Evolutionary conservation across 164 flowering plant genomes (phyloP), one percentile per base, ranked within the genome.

Genomic region (Umbilicus rupestris): DNA sequence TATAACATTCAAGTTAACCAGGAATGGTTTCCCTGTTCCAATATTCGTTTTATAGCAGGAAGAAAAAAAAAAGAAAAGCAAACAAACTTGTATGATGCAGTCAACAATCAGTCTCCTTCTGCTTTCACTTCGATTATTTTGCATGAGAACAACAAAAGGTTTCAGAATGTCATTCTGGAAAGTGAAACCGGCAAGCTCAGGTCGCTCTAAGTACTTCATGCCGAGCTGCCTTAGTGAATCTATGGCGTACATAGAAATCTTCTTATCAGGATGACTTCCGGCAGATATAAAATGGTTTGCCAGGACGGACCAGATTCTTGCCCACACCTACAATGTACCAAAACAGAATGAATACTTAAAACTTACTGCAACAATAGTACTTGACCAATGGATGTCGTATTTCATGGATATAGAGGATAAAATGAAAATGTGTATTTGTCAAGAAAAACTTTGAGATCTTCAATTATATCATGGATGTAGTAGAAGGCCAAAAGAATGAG

Each of bases 131-230:
- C 75, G 87, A 75, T 88, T 89, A 71, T 82, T 94, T 68, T 96
- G 82, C 86, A 94, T 87, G 67, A 94, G 89, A 75, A 94, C 78
- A 68, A 89, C 97, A 84, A 94, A 91, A 37, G 98, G 98, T 71
- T 94, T 94, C 50, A 94, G 80, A 73, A 94, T 91, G 72, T 91
- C 97, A 79, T 91, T 94, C 78, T 94, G 98, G 76, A 94, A 94
- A 66, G 95, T 94, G 79, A 94, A 91, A 76, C 89, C 89, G 72
- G 87, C 77, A 55, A 94, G 95, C 70, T 94, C 98, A 46, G 89
- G 89, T 68, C 97, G 96, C 85, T 94, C 98, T 79, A 94, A 78
- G 78, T 94, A 94, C 81, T 94, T 94, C 95, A 89, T 87, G 24
- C 96, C 84, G 65, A 94, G 97, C 82, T 91, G 97, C 78, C 96